A percentile compares a stretch with the other conserved stretches of the same genome.
Evolutionary conservation across 768 basidiomycete species (phyloP).

Genomic region (Phanerochaete sordida): DNA sequence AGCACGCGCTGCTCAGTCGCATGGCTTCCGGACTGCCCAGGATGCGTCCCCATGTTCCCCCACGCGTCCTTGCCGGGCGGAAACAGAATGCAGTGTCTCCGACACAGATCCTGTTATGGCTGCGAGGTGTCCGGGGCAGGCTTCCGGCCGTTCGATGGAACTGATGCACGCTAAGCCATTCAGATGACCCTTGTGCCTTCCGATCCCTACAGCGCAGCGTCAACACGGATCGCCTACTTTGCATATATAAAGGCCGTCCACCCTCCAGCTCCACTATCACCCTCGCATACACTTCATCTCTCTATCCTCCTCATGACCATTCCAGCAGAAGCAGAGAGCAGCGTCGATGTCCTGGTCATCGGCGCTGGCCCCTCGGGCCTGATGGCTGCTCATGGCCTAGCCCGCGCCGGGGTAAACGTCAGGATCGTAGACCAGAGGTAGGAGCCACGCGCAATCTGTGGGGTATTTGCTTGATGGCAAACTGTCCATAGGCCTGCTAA

Average conservation of each 20-base stretch:
- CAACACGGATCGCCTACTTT: not conserved
- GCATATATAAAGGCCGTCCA: not conserved
- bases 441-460: not conserved
- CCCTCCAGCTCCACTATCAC: not conserved
- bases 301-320: not conserved
- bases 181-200: constrained; percentile 2
- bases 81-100: not conserved
- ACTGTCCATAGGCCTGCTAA: constrained; percentile 27
- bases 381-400: constrained; percentile 41
- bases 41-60: not conserved
- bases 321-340: constrained; percentile 12
- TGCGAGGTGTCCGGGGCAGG: not conserved
- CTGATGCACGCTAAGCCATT: not conserved
- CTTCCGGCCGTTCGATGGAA: not conserved
- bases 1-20: not conserved
- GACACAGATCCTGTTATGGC: not conserved
- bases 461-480: not conserved
- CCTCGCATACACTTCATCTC: not conserved
- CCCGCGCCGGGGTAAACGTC: constrained; percentile 32
- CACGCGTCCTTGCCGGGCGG: not conserved
- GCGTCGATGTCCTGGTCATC: constrained; percentile 40
- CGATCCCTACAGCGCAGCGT: not conserved
- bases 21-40: not conserved
- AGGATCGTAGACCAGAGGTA: constrained; percentile 40
- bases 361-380: constrained; percentile 42